phyloP scores from a whole-genome alignment of 2,329 filamentous ascomycete genomes.

The Fusarium nelsonii region DNA sequence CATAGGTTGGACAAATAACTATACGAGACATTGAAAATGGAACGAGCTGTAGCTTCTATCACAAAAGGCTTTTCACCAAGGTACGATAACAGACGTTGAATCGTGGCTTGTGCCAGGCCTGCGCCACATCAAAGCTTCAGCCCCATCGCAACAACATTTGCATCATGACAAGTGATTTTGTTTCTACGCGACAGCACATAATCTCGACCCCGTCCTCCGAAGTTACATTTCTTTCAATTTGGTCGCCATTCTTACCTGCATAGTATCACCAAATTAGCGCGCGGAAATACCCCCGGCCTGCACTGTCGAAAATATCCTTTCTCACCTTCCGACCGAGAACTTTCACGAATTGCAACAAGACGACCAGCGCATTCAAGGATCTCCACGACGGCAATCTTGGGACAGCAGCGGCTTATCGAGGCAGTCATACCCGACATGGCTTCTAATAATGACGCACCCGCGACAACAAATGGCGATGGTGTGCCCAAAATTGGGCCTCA shows the following conservation, averaged over 20 bases:
- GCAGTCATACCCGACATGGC: constrained; percentile 21
- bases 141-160: constrained; percentile 28
- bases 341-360: not conserved
- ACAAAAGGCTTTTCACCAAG: not conserved
- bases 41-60: not conserved
- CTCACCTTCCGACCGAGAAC: not conserved
- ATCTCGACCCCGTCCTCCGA: not conserved
- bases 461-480: constrained; percentile 37
- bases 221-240: not conserved
- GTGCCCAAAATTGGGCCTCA: constrained; percentile 55
- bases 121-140: constrained; percentile 32
- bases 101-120: constrained; percentile 11
- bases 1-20: not conserved
- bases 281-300: too few relatives aligned
- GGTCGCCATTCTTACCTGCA: not conserved
- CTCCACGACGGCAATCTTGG: not conserved
- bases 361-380: not conserved
- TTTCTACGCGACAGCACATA: not conserved
- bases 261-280: too few relatives aligned
- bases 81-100: too few relatives aligned
- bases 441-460: constrained; percentile 14
- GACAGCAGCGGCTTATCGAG: not conserved
- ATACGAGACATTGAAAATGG: not conserved
- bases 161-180: constrained; percentile 29
- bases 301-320: not conserved